Conservation (phyloP, 768 basidiomycete species). For the Mrakia blollopis region DNA sequence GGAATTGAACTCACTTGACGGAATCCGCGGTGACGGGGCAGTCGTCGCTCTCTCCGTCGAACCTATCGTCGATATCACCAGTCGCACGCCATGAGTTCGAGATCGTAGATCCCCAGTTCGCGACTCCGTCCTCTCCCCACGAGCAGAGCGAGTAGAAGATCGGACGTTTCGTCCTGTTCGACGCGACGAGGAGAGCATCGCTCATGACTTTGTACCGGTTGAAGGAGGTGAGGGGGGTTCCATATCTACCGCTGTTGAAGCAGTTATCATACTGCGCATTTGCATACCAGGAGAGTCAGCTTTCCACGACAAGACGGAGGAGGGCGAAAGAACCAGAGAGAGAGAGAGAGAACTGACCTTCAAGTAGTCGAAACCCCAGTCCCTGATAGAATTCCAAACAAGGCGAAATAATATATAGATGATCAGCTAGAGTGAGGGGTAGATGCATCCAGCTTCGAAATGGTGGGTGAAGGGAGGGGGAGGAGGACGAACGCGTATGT, state of each 20-base stretch:
- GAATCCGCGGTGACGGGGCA: slow-evolving; percentile 22
- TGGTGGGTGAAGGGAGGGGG: too few relatives aligned
- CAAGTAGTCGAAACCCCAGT: slow-evolving; percentile 32
- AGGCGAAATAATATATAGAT: too few relatives aligned
- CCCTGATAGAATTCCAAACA: too few relatives aligned
- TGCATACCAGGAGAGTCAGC: too few relatives aligned
- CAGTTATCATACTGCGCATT: slow-evolving; percentile 32
- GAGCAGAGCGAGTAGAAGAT: slow-evolving; percentile 29
- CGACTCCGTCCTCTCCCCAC: slow-evolving; percentile 28
- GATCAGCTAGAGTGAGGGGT: not conserved
- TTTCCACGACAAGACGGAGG: too few relatives aligned
- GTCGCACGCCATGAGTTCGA: slow-evolving; percentile 24
- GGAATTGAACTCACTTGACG: not conserved
- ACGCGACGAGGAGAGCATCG: slow-evolving; percentile 16
- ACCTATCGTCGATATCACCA: slow-evolving; percentile 26
- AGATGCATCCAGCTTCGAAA: too few relatives aligned
- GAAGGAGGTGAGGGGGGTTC: slow-evolving; percentile 19
- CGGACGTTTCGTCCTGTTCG: not conserved
- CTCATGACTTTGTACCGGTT: slow-evolving; percentile 26
- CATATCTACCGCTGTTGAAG: not conserved
- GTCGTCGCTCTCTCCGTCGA: slow-evolving; percentile 9
- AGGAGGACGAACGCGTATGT: slow-evolving; percentile 48
- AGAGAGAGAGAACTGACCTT: too few relatives aligned
- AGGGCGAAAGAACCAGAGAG: too few relatives aligned
- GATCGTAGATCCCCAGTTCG: slow-evolving; percentile 26